Percentiles rank a stretch among this genome's conserved stretches.
Evolutionary conservation across 768 basidiomycete genomes (phyloP).

Genomic region (Suillus occidentalis): DNA sequence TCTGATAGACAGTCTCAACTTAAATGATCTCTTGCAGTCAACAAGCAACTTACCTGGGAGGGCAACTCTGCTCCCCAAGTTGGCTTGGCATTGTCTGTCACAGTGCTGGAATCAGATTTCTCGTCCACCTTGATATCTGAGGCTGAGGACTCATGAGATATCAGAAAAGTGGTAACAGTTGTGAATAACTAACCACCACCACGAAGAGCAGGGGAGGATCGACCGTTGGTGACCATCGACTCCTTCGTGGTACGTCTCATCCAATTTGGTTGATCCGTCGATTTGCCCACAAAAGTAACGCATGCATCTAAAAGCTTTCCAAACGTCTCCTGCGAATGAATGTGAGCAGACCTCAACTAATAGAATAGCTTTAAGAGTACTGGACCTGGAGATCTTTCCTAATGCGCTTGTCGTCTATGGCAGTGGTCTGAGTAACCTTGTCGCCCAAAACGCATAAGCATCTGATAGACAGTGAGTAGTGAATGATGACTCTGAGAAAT

Average conservation of each 20-base stretch:
- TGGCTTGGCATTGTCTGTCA: conserved; percentile 32
- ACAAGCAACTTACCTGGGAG: conserved; percentile 22
- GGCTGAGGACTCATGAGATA: conserved; percentile 12
- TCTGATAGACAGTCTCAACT: conserved; percentile 41
- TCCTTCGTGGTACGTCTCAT: conserved; percentile 71
- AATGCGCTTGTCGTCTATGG: conserved; percentile 85
- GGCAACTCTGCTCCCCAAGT: conserved; percentile 30
- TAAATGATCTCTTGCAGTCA: neutral
- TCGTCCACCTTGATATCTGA: conserved; percentile 57
- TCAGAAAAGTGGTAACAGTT: neutral
- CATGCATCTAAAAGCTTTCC: conserved; percentile 82
- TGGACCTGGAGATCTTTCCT: conserved; percentile 85
- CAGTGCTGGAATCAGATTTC: conserved; percentile 49
- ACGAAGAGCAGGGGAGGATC: conserved; percentile 67
- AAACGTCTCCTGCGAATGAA: conserved; percentile 65
- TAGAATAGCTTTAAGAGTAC: neutral
- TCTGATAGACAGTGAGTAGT: conserved; percentile 37
- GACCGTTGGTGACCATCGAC: conserved; percentile 56
- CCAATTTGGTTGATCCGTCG: conserved; percentile 78
- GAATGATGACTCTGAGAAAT: neutral
- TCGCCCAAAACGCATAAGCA: conserved; percentile 79
- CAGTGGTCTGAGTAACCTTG: conserved; percentile 85
- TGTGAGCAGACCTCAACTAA: neutral
- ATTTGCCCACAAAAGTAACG: conserved; percentile 69
- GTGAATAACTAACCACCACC: conserved; percentile 40